Evolutionary conservation across 1,139 yeast genomes (phyloP).

Genomic region (Torulaspora pretoriensis): DNA sequence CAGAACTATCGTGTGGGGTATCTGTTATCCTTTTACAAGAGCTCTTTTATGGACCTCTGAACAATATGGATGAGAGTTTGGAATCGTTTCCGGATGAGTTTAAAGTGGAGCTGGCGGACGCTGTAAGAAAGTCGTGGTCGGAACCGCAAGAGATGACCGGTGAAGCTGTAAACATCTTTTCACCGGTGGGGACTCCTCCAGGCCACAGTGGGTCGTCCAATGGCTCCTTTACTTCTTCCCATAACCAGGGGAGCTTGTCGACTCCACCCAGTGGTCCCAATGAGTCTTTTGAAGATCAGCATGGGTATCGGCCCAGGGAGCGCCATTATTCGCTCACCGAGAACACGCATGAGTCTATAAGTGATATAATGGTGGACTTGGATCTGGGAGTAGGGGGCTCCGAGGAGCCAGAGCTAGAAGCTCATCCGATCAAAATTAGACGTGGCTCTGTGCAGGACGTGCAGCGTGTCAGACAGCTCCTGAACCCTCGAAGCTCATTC

Average conservation of each 20-base stretch:
- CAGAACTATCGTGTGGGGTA: neutral
- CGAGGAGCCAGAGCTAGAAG: slow-evolving; percentile 3
- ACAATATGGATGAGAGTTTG: slow-evolving; percentile 5
- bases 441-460: slow-evolving; percentile 35
- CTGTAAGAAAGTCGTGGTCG: slow-evolving; percentile 36
- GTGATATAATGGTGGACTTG: slow-evolving; percentile 24
- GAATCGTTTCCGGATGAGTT: slow-evolving; percentile 14
- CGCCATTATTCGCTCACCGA: slow-evolving; percentile 17
- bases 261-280: slow-evolving; percentile 2
- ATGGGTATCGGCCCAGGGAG: slow-evolving; percentile 7
- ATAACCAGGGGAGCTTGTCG: slow-evolving; percentile 3
- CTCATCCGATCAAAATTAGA: slow-evolving; percentile 18
- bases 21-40: neutral
- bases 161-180: slow-evolving; percentile 6
- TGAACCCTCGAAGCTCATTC: slow-evolving; percentile 37
- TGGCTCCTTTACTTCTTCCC: slow-evolving; percentile 8
- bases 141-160: slow-evolving; percentile 24
- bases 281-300: neutral
- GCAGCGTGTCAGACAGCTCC: slow-evolving; percentile 32
- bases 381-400: slow-evolving; percentile 15
- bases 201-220: slow-evolving; percentile 5
- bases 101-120: slow-evolving; percentile 30
- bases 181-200: slow-evolving; percentile 25
- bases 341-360: slow-evolving; percentile 22
- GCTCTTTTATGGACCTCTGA: neutral